phyloP scores from a whole-genome alignment of 2,329 filamentous ascomycete species.

The Teratosphaeria gauchensis region DNA sequence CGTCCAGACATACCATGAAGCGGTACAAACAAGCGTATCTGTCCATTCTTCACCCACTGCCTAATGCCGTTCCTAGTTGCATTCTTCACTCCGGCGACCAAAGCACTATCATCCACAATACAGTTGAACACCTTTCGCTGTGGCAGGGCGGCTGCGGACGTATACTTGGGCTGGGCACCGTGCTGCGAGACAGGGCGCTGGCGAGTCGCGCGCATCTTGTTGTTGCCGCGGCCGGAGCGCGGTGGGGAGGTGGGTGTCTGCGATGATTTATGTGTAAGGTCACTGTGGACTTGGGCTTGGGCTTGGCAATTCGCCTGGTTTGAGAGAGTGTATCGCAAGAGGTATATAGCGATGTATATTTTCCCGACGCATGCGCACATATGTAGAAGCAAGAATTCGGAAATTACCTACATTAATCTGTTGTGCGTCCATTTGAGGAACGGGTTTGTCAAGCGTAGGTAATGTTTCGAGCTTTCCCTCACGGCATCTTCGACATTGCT shows the following conservation, averaged over 20 bases:
- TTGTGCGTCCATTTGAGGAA: neutral
- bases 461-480: neutral
- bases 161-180: slow-evolving; percentile 7
- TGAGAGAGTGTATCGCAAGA: neutral
- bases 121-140: slow-evolving; percentile 43
- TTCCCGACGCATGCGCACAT: neutral
- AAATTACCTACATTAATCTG: neutral
- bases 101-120: slow-evolving; percentile 43
- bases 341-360: neutral
- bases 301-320: neutral
- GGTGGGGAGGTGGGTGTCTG: slow-evolving; percentile 5
- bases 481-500: neutral
- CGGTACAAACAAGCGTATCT: slow-evolving; percentile 42
- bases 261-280: neutral
- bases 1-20: slow-evolving; percentile 35
- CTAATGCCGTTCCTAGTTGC: slow-evolving; percentile 43
- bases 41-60: slow-evolving; percentile 41
- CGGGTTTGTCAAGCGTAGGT: neutral
- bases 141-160: slow-evolving; percentile 11
- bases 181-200: slow-evolving; percentile 20
- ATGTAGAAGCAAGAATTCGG: neutral
- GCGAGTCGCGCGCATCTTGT: slow-evolving; percentile 17
- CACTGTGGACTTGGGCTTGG: neutral
- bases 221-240: slow-evolving; percentile 1
- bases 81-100: slow-evolving; percentile 42